Conservation (phyloP, 305 asterid species). For the Caryopteris hybrid region DNA sequence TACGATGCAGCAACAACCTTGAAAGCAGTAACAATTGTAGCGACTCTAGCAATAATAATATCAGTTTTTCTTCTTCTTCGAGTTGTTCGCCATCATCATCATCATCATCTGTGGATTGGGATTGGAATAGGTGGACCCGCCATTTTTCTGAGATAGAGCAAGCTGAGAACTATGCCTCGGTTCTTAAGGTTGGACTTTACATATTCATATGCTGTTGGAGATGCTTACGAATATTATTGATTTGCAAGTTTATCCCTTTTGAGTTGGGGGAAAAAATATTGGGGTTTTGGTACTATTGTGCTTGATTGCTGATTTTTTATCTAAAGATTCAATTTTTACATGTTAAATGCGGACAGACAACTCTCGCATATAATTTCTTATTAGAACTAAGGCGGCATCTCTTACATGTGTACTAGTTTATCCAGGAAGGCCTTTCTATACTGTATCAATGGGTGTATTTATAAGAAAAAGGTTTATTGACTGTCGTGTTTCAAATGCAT, state of each 20-base stretch:
- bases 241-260: neutral
- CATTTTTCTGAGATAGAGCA: slow-evolving; percentile 87
- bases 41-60: slow-evolving; percentile 17
- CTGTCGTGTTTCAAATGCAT: neutral
- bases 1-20: slow-evolving; percentile 35
- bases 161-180: slow-evolving; percentile 73
- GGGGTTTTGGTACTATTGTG: neutral
- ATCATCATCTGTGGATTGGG: slow-evolving; percentile 54
- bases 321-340: neutral
- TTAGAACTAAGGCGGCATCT: neutral
- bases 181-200: slow-evolving; percentile 55
- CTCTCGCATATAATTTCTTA: neutral
- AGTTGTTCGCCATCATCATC: slow-evolving; percentile 27
- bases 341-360: neutral
- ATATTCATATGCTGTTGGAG: neutral
- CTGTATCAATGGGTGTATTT: neutral
- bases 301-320: slow-evolving; percentile 3
- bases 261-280: neutral
- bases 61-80: slow-evolving; percentile 24
- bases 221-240: neutral
- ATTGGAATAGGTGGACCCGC: slow-evolving; percentile 90
- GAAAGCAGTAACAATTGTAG: slow-evolving; percentile 14
- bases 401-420: neutral
- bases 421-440: neutral
- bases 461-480: neutral